Base-by-base conservation (phyloP, 257 asterid genomes). In the Linaria vulgaris region DNA sequence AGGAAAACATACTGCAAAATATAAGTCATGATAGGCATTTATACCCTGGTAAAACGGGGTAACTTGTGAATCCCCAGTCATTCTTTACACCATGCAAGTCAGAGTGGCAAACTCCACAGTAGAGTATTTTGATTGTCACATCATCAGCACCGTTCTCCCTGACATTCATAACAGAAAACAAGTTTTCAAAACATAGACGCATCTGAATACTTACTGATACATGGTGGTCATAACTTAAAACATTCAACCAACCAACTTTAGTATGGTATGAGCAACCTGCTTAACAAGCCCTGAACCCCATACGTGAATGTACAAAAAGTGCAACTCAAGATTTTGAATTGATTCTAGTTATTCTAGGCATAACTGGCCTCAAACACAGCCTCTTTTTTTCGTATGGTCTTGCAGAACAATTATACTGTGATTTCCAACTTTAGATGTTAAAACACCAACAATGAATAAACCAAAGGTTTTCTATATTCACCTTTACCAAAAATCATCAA, bases 31-130 rank as follows among this genome's bases (percentile, higher is more conserved):
- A 34, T 7, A 34, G 41, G 41, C 41, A 34, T 34, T 1, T 8
- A 47, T 54, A 80, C 79, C 81, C 82, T 1, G 83, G 82, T 3
- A 75, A 74, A 1, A 72, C 6, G 39, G 87, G 83, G 20, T 81
- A 81, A 15, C 8, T 43, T 34, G 82, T 46, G 53, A 59, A 5
- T 9, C 83, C 82, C 82, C 87, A 75, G 0, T 81, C 83, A n/a
- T 78, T 75, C 66, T 70, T 81, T 51, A 68, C 47, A 1, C 8
- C 17, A 38, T 81, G 84, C 69, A 81, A 79, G 71, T 81, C 87
- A 11, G 87, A 67, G 38, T 81, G 87, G 58, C 87, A 81, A 23
- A 81, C 44, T 12, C 87, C 87, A 37, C 84, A 81, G 10, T 67
- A 78, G 43, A 78, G 15, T n/a, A 78, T 75, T 49, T 70, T 78